Evolutionary conservation across 1,139 yeast genomes (phyloP), one percentile per base, ranked within the genome.

Genomic region (Saccharomyces hybrid): DNA sequence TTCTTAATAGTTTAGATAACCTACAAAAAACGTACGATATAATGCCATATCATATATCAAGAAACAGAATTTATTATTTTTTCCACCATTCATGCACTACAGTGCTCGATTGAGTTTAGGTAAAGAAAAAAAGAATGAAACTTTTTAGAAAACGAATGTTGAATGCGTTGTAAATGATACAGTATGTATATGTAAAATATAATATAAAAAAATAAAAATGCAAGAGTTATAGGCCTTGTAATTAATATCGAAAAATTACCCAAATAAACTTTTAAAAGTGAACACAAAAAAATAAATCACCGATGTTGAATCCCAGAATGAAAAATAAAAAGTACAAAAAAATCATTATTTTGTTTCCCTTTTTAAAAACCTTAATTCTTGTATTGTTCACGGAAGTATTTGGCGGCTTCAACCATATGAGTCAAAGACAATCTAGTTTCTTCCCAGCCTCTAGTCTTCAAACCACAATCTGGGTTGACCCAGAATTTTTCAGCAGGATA

Each of bases 401-500:
- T 90, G 73, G 99, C 98, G 73, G 99, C 98, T 67, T 87, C 91
- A 75, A 93, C 99, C 99, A 93, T 93, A 80, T 93, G 88, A 75
- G 95, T 86, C 78, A 93, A 86, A 63, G 91, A 85, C 70, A 82
- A 82, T 78, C 83, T 79, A 69, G 89, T 87, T 81, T 88, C 96
- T 64, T 86, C 86, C 96, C 96, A 88, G 66, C 91, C 93, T 82
- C 96, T 86, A 74, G 96, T 88, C 87, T 91, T 91, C 77, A 91
- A 84, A 84, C 99, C 99, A 86, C 99, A 93, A 81, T 93, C 99
- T 72, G 99, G 99, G 95, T 93, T 93, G 73, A 93, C 95, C 98
- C 98, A 93, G 84, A 93, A 88, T 79, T 91, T 91, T 75, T 88
- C 88, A 73, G 95, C 95, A 74, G 97, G 96, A 83, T 91, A 93